Evolutionary conservation across 2,329 filamentous ascomycete genomes (phyloP).

Genomic region (Geoglossum cookeanum): DNA sequence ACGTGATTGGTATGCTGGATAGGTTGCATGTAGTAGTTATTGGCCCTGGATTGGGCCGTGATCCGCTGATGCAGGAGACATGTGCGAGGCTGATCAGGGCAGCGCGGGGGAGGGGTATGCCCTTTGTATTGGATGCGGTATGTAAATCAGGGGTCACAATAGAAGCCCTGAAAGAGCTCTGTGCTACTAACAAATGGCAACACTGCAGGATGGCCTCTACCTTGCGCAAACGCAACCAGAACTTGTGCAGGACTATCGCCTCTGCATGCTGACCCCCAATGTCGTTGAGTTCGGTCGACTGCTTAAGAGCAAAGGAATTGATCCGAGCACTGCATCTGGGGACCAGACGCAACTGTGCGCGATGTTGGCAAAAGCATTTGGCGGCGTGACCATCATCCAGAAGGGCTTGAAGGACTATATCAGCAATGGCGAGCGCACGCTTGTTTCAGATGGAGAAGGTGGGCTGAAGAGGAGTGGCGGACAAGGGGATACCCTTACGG

Average conservation of each 20-base stretch:
- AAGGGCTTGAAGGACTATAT: conserved; percentile 75
- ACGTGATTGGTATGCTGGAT: conserved; percentile 61
- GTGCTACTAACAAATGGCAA: not conserved
- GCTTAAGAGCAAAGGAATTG: conserved; percentile 45
- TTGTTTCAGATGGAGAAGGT: conserved; percentile 58
- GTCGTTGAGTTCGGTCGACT: conserved; percentile 79
- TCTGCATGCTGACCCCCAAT: conserved; percentile 85
- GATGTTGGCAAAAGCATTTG: conserved; percentile 56
- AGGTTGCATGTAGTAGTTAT: conserved; percentile 85
- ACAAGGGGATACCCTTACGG: conserved; percentile 89
- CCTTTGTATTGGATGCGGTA: conserved; percentile 67
- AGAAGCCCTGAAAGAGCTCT: not conserved
- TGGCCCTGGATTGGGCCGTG: conserved; percentile 78
- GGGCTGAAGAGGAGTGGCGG: conserved; percentile 82
- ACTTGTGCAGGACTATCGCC: conserved; percentile 59
- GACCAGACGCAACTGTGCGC: conserved; percentile 38
- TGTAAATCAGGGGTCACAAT: not conserved
- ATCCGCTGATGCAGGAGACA: conserved; percentile 76
- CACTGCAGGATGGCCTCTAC: conserved; percentile 48
- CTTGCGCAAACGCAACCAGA: conserved; percentile 58
- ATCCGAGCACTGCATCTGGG: conserved; percentile 13
- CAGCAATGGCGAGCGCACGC: conserved; percentile 57
- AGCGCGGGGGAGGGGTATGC: conserved; percentile 50
- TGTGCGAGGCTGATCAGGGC: conserved; percentile 61
- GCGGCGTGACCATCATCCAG: conserved; percentile 77